These are phyloP conservation scores for Plenodomus tracheiphilus DNA, from an alignment of 2,329 filamentous ascomycete species.

Conservation along the genomic window DNA sequence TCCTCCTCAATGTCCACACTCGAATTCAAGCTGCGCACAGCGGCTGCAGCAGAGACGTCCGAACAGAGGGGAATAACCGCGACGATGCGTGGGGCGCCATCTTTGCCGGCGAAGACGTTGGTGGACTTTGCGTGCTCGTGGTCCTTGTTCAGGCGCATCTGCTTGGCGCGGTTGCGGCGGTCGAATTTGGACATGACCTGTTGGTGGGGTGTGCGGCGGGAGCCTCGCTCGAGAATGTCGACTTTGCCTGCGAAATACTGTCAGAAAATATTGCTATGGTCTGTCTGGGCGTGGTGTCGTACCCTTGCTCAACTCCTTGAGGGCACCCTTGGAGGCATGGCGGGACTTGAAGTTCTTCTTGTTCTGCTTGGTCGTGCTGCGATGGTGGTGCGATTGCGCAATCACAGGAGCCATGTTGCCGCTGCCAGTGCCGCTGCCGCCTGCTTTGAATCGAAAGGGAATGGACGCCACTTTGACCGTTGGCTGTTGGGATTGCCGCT, in stretches of 20 bases:
- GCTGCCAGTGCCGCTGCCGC: constrained; percentile 47
- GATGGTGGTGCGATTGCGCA: constrained; percentile 73
- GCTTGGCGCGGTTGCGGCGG: constrained; percentile 90
- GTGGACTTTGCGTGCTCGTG: constrained; percentile 78
- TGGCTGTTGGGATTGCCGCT: constrained; percentile 13
- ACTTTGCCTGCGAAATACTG: constrained; percentile 67
- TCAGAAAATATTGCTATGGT: constrained; percentile 10
- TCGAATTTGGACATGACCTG: constrained; percentile 98
- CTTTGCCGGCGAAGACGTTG: constrained; percentile 80
- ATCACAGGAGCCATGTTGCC: constrained; percentile 73
- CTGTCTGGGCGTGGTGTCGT: constrained; percentile 6
- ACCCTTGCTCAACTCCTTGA: constrained; percentile 88
- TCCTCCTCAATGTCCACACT: constrained; percentile 79
- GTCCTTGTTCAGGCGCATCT: constrained; percentile 81
- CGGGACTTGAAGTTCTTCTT: constrained; percentile 93
- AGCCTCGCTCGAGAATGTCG: constrained; percentile 68
- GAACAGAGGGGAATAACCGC: constrained; percentile 83
- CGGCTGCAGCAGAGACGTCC: constrained; percentile 68
- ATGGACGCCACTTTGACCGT: constrained; percentile 42
- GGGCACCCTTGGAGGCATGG: constrained; percentile 83
- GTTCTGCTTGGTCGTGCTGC: constrained; percentile 84
- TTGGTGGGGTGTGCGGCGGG: constrained; percentile 87
- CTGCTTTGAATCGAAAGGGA: constrained; percentile 87
- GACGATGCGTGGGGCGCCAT: constrained; percentile 85
- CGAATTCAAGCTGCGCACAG: constrained; percentile 71